Evolutionary conservation across 2,329 filamentous ascomycete species (phyloP).

Genomic region (Xylaria sp.): DNA sequence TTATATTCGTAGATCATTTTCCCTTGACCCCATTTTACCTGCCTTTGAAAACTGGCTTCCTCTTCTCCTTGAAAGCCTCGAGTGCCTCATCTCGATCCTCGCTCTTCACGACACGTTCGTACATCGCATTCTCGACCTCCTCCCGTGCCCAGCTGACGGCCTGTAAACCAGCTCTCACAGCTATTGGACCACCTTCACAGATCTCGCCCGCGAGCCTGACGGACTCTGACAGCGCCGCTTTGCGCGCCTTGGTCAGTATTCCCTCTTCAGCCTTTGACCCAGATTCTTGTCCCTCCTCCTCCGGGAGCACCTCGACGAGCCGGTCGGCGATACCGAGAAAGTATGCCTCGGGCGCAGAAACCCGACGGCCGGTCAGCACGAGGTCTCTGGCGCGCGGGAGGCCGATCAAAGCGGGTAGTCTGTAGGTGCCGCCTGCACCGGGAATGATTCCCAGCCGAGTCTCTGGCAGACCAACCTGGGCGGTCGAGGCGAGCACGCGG

Average conservation of each 20-base stretch:
- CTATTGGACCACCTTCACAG: conserved; percentile 86
- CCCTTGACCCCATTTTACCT: conserved; percentile 41
- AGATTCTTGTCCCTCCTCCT: conserved; percentile 54
- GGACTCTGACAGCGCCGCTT: conserved; percentile 74
- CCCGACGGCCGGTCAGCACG: conserved; percentile 86
- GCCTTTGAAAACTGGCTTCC: conserved; percentile 64
- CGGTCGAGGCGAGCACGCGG: conserved; percentile 82
- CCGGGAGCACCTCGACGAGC: conserved; percentile 77
- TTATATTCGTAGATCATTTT: neutral
- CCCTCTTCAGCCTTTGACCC: conserved; percentile 43
- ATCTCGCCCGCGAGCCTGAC: conserved; percentile 82
- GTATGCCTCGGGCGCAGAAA: conserved; percentile 84
- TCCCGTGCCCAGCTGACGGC: conserved; percentile 77
- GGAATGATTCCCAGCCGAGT: conserved; percentile 93
- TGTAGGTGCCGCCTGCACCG: conserved; percentile 89
- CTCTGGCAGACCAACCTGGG: conserved; percentile 79
- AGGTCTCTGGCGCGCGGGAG: conserved; percentile 83
- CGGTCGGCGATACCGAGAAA: conserved; percentile 89
- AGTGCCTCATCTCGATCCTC: conserved; percentile 90
- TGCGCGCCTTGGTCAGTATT: conserved; percentile 64
- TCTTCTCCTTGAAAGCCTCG: conserved; percentile 75
- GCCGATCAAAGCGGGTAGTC: conserved; percentile 83
- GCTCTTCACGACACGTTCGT: conserved; percentile 80
- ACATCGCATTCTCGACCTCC: conserved; percentile 84
- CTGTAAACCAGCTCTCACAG: conserved; percentile 77